Evolutionary conservation across 192 early-diverging fungal genomes (phyloP), one percentile per base, ranked within the genome.

Genomic region (Linnemannia elongata): DNA sequence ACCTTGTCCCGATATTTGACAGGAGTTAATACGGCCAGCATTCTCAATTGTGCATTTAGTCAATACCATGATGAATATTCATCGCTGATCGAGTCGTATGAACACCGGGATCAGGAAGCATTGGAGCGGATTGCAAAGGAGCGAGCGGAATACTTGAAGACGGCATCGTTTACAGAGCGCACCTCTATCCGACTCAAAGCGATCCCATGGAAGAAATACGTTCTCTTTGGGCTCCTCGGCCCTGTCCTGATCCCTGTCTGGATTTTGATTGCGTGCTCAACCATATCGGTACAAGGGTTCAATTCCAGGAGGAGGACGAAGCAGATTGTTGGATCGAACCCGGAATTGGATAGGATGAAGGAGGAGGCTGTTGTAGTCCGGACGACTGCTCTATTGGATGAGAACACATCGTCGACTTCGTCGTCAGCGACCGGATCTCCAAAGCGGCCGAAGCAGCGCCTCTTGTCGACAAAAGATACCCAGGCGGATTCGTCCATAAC

Each of bases 161-260:
- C 81, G 3, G 47, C 72, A 6, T 52, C 82, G 39, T 82, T 82
- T n/a, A 24, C 72, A 5, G 35, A 83, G 20, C 70, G 82, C 33
- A 72, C 82, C 9, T 83, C 82, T 0, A 22, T 72, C 6, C 60
- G 55, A 39, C 13, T 81, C 4, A 49, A 77, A 20, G 78, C 36
- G 27, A 54, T 88, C 6, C 78, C 80, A 18, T 80, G 85, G 85
- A 81, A 75, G 41, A 72, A 55, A 22, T 88, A 90, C 72, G 52
- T 78, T 5, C 49, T 90, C 4, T n/a, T 90, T 42, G 77, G 71
- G 7, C 9, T 89, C 13, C 27, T 82, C 1, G 63, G 83, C 15
- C 87, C 87, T 1, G 52, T 91, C 52, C 15, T 91, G n/a, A 24
- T 87, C 42, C 87, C 88, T 2, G 22, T 92, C 20, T 85, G 83